These are phyloP conservation scores for Rubia tinctorum DNA, from an alignment of 305 asterid species.

Conservation along the genomic window DNA sequence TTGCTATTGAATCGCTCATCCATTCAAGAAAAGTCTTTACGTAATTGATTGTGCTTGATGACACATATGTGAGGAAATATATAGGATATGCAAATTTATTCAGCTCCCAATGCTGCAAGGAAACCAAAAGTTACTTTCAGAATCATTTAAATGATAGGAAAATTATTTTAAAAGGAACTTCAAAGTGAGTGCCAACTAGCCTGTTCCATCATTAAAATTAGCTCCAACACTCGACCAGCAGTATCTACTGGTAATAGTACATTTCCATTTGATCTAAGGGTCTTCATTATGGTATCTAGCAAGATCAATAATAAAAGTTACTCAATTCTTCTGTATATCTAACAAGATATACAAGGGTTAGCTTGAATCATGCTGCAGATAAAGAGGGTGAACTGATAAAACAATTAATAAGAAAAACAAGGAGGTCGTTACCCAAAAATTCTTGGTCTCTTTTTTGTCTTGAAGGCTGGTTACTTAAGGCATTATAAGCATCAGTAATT, in stretches of 20 bases:
- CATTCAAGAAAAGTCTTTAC: conserved; percentile 96
- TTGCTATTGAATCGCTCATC: conserved; percentile 97
- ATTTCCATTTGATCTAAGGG: conserved; percentile 74
- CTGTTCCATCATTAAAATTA: conserved; percentile 83
- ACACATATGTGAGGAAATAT: conserved; percentile 76
- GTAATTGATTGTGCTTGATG: conserved; percentile 91
- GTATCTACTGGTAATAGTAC: conserved; percentile 89
- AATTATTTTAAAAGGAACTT: conserved; percentile 17
- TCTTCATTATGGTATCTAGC: conserved; percentile 66
- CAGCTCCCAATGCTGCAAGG: conserved; percentile 88
- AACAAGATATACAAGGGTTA: background rate
- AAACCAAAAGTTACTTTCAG: conserved; percentile 21
- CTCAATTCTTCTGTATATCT: background rate
- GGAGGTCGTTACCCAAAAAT: conserved; percentile 62
- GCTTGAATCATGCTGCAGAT: background rate
- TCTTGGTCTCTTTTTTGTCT: conserved; percentile 94
- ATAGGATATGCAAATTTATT: conserved; percentile 68
- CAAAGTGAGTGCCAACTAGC: conserved; percentile 32
- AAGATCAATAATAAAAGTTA: conserved; percentile 13
- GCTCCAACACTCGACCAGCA: conserved; percentile 97
- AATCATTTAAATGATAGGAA: conserved; percentile 17
- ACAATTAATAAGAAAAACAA: background rate
- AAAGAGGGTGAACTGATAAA: background rate
- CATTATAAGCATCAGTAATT: conserved; percentile 90
- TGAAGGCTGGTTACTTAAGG: conserved; percentile 85